Evolutionary conservation across 352 stramenopile species (phyloP).

Genomic region (Pythium myriotylum): DNA sequence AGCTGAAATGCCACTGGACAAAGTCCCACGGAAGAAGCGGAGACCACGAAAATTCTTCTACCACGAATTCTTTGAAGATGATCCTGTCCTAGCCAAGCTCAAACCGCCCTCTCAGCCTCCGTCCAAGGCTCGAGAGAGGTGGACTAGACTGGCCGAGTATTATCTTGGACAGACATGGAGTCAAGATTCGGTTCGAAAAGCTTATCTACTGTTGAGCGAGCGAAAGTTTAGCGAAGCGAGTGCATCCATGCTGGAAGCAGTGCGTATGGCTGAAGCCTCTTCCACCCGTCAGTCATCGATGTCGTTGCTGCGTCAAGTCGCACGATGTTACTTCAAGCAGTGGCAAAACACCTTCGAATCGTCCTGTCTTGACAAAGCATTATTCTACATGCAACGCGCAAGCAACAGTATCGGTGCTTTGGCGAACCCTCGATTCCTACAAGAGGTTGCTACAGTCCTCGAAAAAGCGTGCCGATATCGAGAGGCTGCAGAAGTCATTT

Average conservation of each 20-base stretch:
- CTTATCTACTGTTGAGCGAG: constrained; percentile 48
- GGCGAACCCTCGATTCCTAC: constrained; percentile 53
- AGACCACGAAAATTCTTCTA: constrained; percentile 66
- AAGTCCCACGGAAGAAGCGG: constrained; percentile 44
- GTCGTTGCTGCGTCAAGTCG: constrained; percentile 46
- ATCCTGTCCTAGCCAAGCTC: constrained; percentile 42
- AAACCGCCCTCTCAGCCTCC: constrained; percentile 17
- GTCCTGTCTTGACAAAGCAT: constrained; percentile 40
- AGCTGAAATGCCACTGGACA: constrained; percentile 32
- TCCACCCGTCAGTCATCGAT: constrained; percentile 19
- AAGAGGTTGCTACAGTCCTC: constrained; percentile 57
- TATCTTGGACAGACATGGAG: constrained; percentile 42
- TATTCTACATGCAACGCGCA: constrained; percentile 55
- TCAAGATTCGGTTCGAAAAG: constrained; percentile 41
- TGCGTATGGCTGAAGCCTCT: constrained; percentile 28
- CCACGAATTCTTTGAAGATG: constrained; percentile 72
- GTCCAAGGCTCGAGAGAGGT: constrained; percentile 41
- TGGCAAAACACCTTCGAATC: constrained; percentile 38
- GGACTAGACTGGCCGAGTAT: constrained; percentile 44
- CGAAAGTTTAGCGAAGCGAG: constrained; percentile 41
- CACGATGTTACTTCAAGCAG: constrained; percentile 40
- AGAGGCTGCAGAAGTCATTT: constrained; percentile 54
- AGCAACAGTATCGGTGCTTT: constrained; percentile 49
- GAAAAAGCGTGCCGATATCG: constrained; percentile 46
- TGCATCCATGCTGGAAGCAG: constrained; percentile 30